Evolutionary conservation across 805 yeast species (phyloP), one percentile per base, ranked within the genome.

Genomic region (Candida ovalis): DNA sequence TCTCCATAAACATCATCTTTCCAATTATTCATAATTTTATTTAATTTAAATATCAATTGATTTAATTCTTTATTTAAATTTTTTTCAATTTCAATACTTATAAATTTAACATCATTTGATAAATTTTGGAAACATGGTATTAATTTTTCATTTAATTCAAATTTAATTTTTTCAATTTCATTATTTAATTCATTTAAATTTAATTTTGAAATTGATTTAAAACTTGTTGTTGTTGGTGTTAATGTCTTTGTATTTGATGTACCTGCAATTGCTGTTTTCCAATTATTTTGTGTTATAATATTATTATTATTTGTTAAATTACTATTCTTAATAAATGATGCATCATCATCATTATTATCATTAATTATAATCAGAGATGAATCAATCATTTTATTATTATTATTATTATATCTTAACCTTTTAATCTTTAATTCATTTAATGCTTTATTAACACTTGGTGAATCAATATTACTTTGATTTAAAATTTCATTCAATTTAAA

Each of bases 101-200:
- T 65, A 46, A 61, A 68, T 23, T 61, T 57, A 59, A 77, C 71
- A 59, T 79, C 84, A 12, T 57, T 59, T 48, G 70, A 64, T 33
- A 75, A 61, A 17, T 74, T 62, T 15, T 67, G 69, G 23, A 76
- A 74, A 44, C 80, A 70, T 45, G 78, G 81, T 40, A 74, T 71
- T 37, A 78, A 65, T 53, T 77, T 77, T 38, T 80, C 57, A 42
- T 58, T 54, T 38, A 63, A 46, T 44, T 66, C 64, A 4, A 48
- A 47, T 13, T 59, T 48, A 25, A 58, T 44, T 38, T 46, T 51
- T 17, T 53, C 42, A 22, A 60, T 54, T 50, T 63, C 62, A 25
- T 50, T 32, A 23, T 53, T 44, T 35, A 60, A 40, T 44, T 59
- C 67, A 37, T 45, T 40, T 21, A 48, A 40, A 28, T 57, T 53